These are phyloP conservation scores for Apiotrichum domesticum DNA, from an alignment of 1,284 basidiomycete species.

Conservation along the genomic window DNA sequence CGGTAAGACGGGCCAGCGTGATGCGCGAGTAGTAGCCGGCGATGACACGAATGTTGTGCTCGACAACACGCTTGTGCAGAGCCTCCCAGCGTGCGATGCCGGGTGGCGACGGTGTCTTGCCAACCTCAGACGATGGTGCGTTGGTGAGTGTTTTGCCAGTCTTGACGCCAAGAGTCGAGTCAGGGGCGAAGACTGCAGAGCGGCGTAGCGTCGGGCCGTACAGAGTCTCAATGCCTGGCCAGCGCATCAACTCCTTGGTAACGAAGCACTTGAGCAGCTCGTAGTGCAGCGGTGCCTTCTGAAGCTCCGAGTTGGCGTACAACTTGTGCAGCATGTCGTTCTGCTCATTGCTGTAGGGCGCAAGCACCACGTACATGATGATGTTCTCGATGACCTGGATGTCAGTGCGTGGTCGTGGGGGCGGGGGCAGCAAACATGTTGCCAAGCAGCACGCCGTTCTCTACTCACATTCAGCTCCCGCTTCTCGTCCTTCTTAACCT, in stretches of 20 bases:
- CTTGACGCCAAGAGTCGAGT: conserved; percentile 36
- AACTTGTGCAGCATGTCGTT: conserved; percentile 91
- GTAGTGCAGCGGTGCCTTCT: conserved; percentile 76
- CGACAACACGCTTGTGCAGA: conserved; percentile 89
- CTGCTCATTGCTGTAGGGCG: conserved; percentile 94
- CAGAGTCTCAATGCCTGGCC: conserved; percentile 89
- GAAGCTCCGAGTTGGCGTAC: conserved; percentile 67
- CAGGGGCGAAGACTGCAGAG: conserved; percentile 70
- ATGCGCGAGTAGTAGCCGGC: conserved; percentile 93
- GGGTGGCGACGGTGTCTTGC: conserved; percentile 12
- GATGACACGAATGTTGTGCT: conserved; percentile 96
- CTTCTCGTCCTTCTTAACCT: conserved; percentile 72
- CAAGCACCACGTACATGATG: conserved; percentile 87
- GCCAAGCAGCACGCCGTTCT: neutral
- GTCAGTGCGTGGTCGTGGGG: conserved; percentile 1
- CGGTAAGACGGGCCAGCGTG: conserved; percentile 71
- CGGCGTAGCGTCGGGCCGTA: conserved; percentile 78
- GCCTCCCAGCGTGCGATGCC: conserved; percentile 86
- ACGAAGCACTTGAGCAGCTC: conserved; percentile 95
- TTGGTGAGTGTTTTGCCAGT: conserved; percentile 38
- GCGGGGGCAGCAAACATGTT: no score
- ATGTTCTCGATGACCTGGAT: conserved; percentile 81
- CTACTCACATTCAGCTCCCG: conserved; percentile 66
- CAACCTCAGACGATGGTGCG: neutral
- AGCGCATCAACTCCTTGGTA: conserved; percentile 92